phyloP scores from a whole-genome alignment of 208 protist genomes.

The Acanthamoeba triangularis region DNA sequence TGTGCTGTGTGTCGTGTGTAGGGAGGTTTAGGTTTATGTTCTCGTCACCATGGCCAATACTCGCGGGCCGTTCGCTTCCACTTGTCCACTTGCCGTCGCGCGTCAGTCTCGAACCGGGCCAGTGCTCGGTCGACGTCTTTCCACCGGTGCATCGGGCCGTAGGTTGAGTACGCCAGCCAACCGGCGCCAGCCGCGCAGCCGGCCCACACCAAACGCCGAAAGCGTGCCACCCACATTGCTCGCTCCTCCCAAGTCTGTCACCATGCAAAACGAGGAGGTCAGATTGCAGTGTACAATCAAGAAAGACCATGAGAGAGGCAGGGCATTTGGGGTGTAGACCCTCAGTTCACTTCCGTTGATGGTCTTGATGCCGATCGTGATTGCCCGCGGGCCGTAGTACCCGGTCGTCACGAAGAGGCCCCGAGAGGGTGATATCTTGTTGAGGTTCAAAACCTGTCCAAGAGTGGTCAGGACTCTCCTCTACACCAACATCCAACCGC shows the following conservation, averaged over 20 bases:
- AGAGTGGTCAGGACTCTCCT: neutral
- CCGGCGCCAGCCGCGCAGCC: neutral
- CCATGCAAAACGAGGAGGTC: neutral
- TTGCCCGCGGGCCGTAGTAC: slow-evolving; percentile 74
- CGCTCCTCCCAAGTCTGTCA: slow-evolving; percentile 21
- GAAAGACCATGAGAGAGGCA: neutral
- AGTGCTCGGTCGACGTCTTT: neutral
- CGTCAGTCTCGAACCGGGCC: neutral
- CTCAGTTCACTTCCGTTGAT: slow-evolving; percentile 78
- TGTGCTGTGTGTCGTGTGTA: too few species aligned
- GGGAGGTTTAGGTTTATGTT: neutral
- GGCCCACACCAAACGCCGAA: neutral
- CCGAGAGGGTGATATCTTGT: slow-evolving; percentile 61
- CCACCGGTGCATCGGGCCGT: neutral
- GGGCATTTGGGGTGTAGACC: neutral
- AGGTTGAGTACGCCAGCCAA: neutral
- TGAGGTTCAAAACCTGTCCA: slow-evolving; percentile 71
- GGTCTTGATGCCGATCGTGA: slow-evolving; percentile 79
- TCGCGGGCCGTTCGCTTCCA: neutral
- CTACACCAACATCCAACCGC: neutral
- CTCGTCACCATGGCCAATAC: neutral
- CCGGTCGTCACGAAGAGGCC: slow-evolving; percentile 81
- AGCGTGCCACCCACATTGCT: neutral
- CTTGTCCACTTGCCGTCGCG: neutral
- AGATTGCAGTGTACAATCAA: neutral